phyloP scores from a whole-genome alignment of 2,329 filamentous ascomycete species.

The Pseudogymnoascus sp. region DNA sequence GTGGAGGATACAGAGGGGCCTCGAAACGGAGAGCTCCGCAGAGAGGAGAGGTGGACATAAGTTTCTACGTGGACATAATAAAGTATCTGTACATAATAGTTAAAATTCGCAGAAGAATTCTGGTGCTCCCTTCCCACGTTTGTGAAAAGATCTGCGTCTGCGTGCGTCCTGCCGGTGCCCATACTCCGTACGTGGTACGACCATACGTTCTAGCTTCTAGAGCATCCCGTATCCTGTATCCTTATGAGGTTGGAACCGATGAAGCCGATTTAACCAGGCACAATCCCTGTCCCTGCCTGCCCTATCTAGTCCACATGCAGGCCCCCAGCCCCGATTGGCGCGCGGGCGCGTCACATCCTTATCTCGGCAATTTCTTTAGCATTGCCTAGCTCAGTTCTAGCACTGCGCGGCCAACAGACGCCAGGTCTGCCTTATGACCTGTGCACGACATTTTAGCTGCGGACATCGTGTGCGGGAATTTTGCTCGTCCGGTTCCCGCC shows the following conservation, averaged over 20 bases:
- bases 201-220: not conserved
- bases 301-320: not conserved
- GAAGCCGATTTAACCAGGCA: not conserved
- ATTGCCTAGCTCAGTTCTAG: not conserved
- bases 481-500: not conserved
- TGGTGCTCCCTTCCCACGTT: not conserved
- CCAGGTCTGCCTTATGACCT: not conserved
- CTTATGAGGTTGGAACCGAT: not conserved
- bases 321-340: not conserved
- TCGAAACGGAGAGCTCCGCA: not conserved
- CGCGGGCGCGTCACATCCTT: not conserved
- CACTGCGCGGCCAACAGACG: not conserved
- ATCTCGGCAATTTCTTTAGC: not conserved
- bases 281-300: not conserved
- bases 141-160: not conserved
- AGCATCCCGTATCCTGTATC: not conserved
- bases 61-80: not conserved
- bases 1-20: not conserved
- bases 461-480: not conserved
- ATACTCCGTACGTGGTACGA: not conserved
- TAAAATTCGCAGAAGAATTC: not conserved
- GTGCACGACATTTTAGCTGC: not conserved
- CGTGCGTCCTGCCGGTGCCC: not conserved
- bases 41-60: not conserved
- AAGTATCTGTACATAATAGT: not conserved